Percentiles rank a stretch among this genome's conserved stretches.
Conservation (phyloP, 805 yeast genomes). For the Yamadazyma olivae region DNA sequence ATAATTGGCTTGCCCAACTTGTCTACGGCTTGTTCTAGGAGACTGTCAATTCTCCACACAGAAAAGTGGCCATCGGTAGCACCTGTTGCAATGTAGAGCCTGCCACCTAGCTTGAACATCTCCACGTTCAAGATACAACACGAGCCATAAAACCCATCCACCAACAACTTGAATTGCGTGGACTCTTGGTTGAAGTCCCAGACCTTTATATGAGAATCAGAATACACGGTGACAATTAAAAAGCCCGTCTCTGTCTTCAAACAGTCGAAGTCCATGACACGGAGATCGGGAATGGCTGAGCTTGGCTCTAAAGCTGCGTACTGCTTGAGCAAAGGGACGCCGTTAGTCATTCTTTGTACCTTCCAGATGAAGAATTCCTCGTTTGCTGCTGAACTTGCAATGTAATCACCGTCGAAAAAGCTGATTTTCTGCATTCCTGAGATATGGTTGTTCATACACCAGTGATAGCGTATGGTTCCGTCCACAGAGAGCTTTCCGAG, state of each 20-base stretch:
- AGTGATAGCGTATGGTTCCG: conserved; percentile 46
- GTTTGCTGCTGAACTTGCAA: conserved; percentile 66
- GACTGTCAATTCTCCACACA: conserved; percentile 47
- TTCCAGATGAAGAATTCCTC: conserved; percentile 89
- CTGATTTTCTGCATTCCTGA: conserved; percentile 82
- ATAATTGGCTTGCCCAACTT: conserved; percentile 26
- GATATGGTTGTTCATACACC: conserved; percentile 77
- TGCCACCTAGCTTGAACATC: conserved; percentile 30
- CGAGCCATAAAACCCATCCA: conserved; percentile 56
- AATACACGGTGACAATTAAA: conserved; percentile 68
- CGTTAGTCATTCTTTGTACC: conserved; percentile 31
- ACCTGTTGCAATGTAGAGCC: conserved; percentile 47
- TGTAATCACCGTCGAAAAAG: conserved; percentile 49
- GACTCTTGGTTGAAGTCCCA: conserved; percentile 49
- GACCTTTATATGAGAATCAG: conserved; percentile 73
- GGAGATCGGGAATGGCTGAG: conserved; percentile 66
- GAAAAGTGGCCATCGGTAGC: conserved; percentile 84
- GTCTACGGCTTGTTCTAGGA: not conserved
- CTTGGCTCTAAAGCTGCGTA: conserved; percentile 55
- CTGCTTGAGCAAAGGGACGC: conserved; percentile 45
- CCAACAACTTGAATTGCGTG: conserved; percentile 41
- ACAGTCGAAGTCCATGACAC: conserved; percentile 83
- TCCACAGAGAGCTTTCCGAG: conserved; percentile 40
- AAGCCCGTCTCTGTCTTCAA: conserved; percentile 44
- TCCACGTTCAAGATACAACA: conserved; percentile 73